phyloP scores from a whole-genome alignment of 257 asterid species.

The Thymus mandschuricus region DNA sequence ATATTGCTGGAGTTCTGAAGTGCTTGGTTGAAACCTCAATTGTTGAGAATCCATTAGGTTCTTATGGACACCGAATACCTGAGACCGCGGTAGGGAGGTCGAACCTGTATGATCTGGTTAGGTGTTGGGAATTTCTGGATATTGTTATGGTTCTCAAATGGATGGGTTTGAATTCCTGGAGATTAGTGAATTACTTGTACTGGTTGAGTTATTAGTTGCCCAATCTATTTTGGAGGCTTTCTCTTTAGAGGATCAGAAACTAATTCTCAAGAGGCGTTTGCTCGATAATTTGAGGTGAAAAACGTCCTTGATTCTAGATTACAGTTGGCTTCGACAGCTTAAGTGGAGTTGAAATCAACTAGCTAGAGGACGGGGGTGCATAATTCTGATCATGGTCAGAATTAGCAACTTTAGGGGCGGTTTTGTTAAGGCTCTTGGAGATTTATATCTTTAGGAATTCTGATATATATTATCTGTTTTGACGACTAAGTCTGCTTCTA shows the following conservation, averaged over 20 bases:
- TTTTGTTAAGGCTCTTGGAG: not conserved
- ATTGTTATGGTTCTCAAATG: not conserved
- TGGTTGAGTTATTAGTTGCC: not conserved
- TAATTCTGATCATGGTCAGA: not conserved
- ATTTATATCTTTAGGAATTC: not conserved
- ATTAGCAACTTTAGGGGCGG: conserved; percentile 11
- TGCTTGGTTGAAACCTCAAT: conserved; percentile 23
- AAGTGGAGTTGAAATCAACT: not conserved
- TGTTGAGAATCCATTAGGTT: not conserved
- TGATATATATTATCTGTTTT: not conserved
- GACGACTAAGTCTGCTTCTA: conserved; percentile 3
- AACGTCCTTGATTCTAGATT: conserved; percentile 10
- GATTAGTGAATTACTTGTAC: conserved; percentile 9
- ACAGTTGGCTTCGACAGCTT: not conserved
- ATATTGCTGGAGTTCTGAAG: conserved; percentile 23
- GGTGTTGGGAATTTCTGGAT: conserved; percentile 1
- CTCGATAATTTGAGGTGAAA: not conserved
- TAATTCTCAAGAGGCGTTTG: conserved; percentile 7
- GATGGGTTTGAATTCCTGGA: not conserved
- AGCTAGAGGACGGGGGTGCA: not conserved
- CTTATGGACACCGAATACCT: not conserved
- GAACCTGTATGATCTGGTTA: not conserved
- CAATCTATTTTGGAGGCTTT: not conserved
- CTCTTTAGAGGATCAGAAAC: not conserved
- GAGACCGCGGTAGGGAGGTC: conserved; percentile 28